A percentile compares a stretch with the other conserved stretches of the same genome.
Conservation (phyloP, 805 yeast species). For the Danielozyma ontarioensis region DNA sequence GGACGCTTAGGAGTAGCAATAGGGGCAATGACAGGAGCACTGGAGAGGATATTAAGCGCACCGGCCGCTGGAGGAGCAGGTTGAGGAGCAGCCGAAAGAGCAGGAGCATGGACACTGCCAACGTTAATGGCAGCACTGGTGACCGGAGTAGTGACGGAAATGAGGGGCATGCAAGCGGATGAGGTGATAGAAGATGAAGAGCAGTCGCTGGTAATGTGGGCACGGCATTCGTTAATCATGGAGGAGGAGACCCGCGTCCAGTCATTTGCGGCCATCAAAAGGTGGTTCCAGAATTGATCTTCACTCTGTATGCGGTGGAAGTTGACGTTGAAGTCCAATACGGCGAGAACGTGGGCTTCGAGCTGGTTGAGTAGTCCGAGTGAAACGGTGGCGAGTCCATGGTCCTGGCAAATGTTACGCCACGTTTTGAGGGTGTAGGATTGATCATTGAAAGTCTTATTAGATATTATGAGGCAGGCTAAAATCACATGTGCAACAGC, state of each 20-base stretch:
- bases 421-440: constrained; percentile 49
- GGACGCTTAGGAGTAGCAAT: no score
- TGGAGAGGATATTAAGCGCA: background rate
- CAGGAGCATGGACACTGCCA: constrained; percentile 1
- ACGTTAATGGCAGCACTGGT: constrained; percentile 1
- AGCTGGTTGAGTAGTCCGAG: constrained; percentile 6
- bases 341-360: constrained; percentile 10
- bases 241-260: no score
- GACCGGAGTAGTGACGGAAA: constrained; percentile 1
- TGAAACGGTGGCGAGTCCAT: background rate
- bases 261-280: no score
- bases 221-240: background rate
- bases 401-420: constrained; percentile 19
- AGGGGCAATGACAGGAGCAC: no score
- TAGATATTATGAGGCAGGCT: background rate
- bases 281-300: constrained; percentile 1
- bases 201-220: background rate
- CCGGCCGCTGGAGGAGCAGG: background rate
- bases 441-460: constrained; percentile 43
- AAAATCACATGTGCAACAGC: background rate
- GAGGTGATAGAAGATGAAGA: background rate
- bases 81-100: background rate
- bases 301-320: constrained; percentile 6
- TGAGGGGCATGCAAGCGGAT: background rate
- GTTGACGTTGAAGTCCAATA: constrained; percentile 7